These are phyloP conservation scores for Aphanomyces cochlioides DNA, from an alignment of 352 stramenopile genomes.

Conservation along the genomic window DNA sequence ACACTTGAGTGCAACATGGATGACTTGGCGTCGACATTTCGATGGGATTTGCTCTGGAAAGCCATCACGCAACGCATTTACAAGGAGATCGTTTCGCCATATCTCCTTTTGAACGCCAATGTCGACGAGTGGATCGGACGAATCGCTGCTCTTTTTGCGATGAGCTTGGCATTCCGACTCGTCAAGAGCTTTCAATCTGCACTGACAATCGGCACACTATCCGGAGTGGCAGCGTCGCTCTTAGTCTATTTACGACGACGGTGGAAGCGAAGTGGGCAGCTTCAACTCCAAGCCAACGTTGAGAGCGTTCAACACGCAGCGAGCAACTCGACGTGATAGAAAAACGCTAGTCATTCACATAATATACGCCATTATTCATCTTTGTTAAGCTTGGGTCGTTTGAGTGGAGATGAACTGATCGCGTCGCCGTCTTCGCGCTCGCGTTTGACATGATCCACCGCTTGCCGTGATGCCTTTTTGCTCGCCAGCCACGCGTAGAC, in stretches of 20 bases:
- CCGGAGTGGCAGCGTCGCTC: constrained; percentile 1
- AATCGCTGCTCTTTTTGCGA: constrained; percentile 16
- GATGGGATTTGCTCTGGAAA: constrained; percentile 22
- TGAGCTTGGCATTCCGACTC: constrained; percentile 15
- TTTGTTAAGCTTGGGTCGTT: not conserved
- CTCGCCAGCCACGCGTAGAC: constrained; percentile 20
- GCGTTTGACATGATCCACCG: not conserved
- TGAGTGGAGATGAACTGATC: not conserved
- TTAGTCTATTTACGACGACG: constrained; percentile 21
- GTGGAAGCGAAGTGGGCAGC: not conserved
- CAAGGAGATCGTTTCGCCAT: constrained; percentile 8
- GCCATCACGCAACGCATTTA: constrained; percentile 25
- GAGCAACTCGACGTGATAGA: not conserved
- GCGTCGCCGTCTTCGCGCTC: not conserved
- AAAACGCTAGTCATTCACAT: not conserved
- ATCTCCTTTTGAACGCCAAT: constrained; percentile 4
- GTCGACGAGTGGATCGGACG: constrained; percentile 28
- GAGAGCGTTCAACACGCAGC: constrained; percentile 1
- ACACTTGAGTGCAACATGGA: constrained; percentile 4
- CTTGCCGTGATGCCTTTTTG: constrained; percentile 4
- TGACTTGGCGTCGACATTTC: constrained; percentile 9
- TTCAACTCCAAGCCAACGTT: not conserved
- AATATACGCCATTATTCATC: not conserved
- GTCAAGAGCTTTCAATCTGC: constrained; percentile 19
- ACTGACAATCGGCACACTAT: constrained; percentile 9